Percentiles rank a stretch among this genome's conserved stretches.
phyloP scores from a whole-genome alignment of 306 rosid species.

The Lathyrus oleraceus region DNA sequence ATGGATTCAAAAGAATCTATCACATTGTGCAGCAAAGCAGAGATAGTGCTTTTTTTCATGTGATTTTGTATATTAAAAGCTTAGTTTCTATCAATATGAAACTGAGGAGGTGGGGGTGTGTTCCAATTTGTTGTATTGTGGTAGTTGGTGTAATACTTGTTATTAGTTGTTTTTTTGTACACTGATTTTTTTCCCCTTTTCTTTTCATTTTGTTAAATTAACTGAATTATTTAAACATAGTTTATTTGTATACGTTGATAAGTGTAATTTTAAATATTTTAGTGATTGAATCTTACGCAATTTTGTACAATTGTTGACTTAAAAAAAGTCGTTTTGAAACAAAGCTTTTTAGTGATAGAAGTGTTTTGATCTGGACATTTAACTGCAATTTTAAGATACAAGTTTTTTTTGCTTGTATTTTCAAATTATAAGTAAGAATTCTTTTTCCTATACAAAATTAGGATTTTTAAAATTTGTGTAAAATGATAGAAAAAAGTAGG shows the following conservation, averaged over 20 bases:
- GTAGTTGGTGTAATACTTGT: not conserved
- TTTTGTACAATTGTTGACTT: not conserved
- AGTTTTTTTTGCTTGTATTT: too few species aligned
- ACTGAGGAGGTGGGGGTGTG: not conserved
- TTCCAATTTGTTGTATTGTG: not conserved
- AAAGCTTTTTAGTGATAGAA: not conserved
- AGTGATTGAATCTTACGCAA: not conserved
- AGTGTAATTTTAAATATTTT: constrained; percentile 23
- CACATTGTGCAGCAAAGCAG: constrained; percentile 36
- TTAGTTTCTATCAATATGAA: constrained; percentile 24
- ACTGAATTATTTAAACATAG: constrained; percentile 6
- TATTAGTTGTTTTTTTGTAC: constrained; percentile 17
- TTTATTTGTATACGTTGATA: constrained; percentile 14
- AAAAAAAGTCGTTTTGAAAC: not conserved
- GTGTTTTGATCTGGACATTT: not conserved
- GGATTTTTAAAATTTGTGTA: too few species aligned
- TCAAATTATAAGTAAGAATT: too few species aligned
- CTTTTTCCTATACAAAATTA: too few species aligned
- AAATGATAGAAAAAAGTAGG: too few species aligned
- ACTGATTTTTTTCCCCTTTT: not conserved
- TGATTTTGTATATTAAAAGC: constrained; percentile 10
- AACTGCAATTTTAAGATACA: not conserved
- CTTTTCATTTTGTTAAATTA: not conserved
- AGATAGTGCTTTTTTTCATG: not conserved
- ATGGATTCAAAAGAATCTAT: constrained; percentile 17